These are phyloP conservation scores for Daldinia eschscholtzii DNA, from an alignment of 2,329 filamentous ascomycete genomes.

Conservation along the genomic window DNA sequence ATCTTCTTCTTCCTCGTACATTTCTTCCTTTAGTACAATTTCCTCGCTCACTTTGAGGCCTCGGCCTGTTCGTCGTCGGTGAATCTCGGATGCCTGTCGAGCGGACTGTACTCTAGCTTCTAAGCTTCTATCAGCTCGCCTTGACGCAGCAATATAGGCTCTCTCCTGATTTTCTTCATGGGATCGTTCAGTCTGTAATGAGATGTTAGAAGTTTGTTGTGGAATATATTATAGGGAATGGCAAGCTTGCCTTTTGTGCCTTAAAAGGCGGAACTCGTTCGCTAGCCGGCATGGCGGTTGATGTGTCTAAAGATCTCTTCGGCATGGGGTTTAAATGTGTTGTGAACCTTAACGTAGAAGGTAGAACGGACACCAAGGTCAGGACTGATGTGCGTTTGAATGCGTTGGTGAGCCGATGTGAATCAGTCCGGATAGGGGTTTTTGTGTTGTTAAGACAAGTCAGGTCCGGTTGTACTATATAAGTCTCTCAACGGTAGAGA, in stretches of 20 bases:
- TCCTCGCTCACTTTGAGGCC: conserved; percentile 84
- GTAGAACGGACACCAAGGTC: background rate
- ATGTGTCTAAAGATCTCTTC: conserved; percentile 55
- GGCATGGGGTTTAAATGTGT: conserved; percentile 51
- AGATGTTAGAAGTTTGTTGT: background rate
- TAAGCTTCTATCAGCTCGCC: conserved; percentile 85
- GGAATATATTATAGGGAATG: background rate
- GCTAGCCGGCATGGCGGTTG: conserved; percentile 50
- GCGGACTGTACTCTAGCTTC: conserved; percentile 92
- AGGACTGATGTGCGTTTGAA: background rate
- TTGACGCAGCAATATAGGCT: conserved; percentile 91
- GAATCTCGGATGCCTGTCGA: conserved; percentile 87
- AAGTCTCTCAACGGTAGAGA: conserved; percentile 12
- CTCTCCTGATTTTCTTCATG: conserved; percentile 87
- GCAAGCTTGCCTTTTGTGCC: conserved; percentile 52
- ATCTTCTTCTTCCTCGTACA: conserved; percentile 96
- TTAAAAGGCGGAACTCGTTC: conserved; percentile 53
- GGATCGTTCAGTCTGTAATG: conserved; percentile 74
- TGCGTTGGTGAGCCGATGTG: background rate
- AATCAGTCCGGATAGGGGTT: background rate
- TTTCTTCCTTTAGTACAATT: conserved; percentile 90
- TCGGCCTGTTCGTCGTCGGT: conserved; percentile 88
- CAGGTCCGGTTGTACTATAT: conserved; percentile 23
- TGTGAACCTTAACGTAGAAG: background rate
- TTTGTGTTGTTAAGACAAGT: background rate